Percentiles rank a stretch among this genome's conserved stretches.
phyloP scores from a whole-genome alignment of 1,284 basidiomycete genomes.

The Hymenochaete sp. region DNA sequence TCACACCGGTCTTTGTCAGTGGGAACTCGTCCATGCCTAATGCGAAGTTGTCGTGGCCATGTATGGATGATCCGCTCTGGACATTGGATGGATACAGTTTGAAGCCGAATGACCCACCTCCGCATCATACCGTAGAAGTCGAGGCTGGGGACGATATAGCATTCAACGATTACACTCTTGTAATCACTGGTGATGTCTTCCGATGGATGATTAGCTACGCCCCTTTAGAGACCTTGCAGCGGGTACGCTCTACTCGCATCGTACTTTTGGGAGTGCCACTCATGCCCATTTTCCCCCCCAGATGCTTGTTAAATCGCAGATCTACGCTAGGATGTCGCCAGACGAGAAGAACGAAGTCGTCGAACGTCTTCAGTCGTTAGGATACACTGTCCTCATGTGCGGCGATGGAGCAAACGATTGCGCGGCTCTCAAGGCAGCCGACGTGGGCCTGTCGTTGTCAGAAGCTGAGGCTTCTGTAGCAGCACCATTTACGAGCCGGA shows the following conservation, averaged over 20 bases:
- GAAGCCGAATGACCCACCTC: slow-evolving; percentile 63
- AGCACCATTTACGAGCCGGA: slow-evolving; percentile 92
- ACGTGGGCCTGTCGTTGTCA: slow-evolving; percentile 93
- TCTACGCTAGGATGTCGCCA: slow-evolving; percentile 98
- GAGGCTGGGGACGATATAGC: slow-evolving; percentile 56
- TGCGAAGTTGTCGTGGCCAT: slow-evolving; percentile 83
- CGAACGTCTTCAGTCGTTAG: slow-evolving; percentile 85
- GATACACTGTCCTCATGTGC: slow-evolving; percentile 97
- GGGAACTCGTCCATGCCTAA: slow-evolving; percentile 57
- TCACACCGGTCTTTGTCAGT: slow-evolving; percentile 72
- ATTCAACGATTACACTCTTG: slow-evolving; percentile 87
- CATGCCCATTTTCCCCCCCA: slow-evolving; percentile 26
- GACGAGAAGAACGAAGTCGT: slow-evolving; percentile 99
- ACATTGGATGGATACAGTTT: slow-evolving; percentile 86
- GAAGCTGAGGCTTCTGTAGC: slow-evolving; percentile 99
- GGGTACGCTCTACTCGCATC: slow-evolving; percentile 44
- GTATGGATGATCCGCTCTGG: slow-evolving; percentile 83
- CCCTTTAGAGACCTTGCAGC: slow-evolving; percentile 85
- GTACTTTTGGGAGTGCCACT: background rate
- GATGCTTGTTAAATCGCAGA: slow-evolving; percentile 98
- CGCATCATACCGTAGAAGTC: slow-evolving; percentile 56
- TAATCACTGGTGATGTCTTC: slow-evolving; percentile 95
- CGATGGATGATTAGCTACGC: slow-evolving; percentile 98
- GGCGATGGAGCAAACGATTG: slow-evolving; percentile 99
- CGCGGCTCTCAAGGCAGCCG: slow-evolving; percentile 95